A percentile compares a stretch with the other conserved stretches of the same genome.
phyloP scores from a whole-genome alignment of 2,329 filamentous ascomycete genomes.

The Passalora sequoiae region DNA sequence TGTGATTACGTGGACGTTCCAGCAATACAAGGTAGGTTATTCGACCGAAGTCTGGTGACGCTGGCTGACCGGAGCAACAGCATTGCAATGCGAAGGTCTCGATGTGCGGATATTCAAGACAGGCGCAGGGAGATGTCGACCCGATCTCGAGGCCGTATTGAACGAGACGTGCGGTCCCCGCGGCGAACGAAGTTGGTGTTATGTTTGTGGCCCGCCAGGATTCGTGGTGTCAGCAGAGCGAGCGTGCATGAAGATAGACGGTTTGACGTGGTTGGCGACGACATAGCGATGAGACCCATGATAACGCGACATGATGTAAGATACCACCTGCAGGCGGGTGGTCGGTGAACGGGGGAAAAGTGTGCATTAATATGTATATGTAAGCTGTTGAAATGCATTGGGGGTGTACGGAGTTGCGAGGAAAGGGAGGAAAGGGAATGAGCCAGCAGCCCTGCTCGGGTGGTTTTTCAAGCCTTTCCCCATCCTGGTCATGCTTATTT shows the following conservation, averaged over 20 bases:
- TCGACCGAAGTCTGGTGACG: neutral
- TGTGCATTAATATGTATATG: no score
- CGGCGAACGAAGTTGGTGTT: conserved; percentile 8
- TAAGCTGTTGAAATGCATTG: no score
- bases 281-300: neutral
- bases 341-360: no score
- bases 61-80: neutral
- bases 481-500: no score
- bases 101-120: conserved; percentile 11
- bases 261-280: conserved; percentile 9
- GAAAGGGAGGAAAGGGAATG: no score
- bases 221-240: conserved; percentile 12
- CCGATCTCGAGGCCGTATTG: conserved; percentile 5
- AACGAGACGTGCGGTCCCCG: conserved; percentile 4
- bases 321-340: no score
- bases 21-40: conserved; percentile 5
- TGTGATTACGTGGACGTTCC: conserved; percentile 10
- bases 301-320: no score
- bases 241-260: conserved; percentile 7
- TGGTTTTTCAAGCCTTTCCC: no score
- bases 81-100: conserved; percentile 10
- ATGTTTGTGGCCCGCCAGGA: conserved; percentile 12
- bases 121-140: conserved; percentile 6
- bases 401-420: no score
- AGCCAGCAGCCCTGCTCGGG: no score